A percentile compares a stretch with the other conserved stretches of the same genome.
Evolutionary conservation across 2,329 filamentous ascomycete species (phyloP).

Genomic region (Arthrocladium fulminans): DNA sequence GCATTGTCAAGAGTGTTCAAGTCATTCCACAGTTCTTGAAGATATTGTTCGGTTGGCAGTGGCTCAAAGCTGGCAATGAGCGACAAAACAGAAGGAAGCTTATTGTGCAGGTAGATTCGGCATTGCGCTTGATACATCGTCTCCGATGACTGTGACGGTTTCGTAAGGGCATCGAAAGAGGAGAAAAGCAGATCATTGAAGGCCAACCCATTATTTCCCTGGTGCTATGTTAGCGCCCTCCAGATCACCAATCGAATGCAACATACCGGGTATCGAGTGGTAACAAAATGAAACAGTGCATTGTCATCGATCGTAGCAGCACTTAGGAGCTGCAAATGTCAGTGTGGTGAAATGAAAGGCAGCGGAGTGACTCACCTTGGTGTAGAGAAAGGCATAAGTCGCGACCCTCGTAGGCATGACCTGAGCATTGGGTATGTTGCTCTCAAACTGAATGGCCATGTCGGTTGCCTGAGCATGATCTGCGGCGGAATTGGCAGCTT

Average conservation of each 20-base stretch:
- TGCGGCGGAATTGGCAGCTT: neutral
- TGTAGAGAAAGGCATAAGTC: slow-evolving; percentile 76
- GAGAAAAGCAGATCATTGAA: slow-evolving; percentile 77
- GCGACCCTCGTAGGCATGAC: slow-evolving; percentile 68
- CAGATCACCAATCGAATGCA: too few species aligned
- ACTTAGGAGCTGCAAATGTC: slow-evolving; percentile 59
- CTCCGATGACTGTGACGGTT: slow-evolving; percentile 26
- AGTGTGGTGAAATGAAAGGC: slow-evolving; percentile 21
- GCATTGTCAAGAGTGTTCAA: slow-evolving; percentile 26
- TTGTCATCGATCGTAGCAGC: slow-evolving; percentile 76
- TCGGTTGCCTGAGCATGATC: slow-evolving; percentile 7
- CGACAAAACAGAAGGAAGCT: slow-evolving; percentile 53
- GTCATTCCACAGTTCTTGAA: slow-evolving; percentile 57
- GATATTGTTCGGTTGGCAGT: slow-evolving; percentile 54
- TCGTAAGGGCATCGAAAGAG: slow-evolving; percentile 68
- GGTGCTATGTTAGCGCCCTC: too few species aligned
- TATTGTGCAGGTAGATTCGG: slow-evolving; percentile 77
- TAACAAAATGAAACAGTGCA: slow-evolving; percentile 67
- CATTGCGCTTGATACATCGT: slow-evolving; percentile 61
- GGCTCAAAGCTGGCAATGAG: slow-evolving; percentile 50
- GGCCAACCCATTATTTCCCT: slow-evolving; percentile 37
- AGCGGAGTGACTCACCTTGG: slow-evolving; percentile 49
- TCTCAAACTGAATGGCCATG: slow-evolving; percentile 42
- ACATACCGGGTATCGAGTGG: slow-evolving; percentile 70
- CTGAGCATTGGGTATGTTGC: slow-evolving; percentile 55